These are phyloP conservation scores for Knoxia roxburghii DNA, from an alignment of 257 asterid species.

Conservation along the genomic window DNA sequence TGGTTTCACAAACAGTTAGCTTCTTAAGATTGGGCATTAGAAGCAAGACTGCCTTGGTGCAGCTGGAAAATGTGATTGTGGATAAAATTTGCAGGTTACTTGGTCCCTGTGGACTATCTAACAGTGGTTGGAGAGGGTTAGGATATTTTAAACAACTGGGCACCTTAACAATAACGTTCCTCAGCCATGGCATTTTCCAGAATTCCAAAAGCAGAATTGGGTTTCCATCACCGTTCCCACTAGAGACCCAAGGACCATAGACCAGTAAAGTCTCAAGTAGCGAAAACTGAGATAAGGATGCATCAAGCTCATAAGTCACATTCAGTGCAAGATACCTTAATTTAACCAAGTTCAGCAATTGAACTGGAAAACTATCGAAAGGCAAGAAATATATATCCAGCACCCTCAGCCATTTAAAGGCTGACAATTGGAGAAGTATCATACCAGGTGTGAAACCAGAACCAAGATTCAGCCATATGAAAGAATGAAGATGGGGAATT, in stretches of 20 bases:
- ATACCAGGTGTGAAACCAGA: background rate
- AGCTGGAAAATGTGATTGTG: slow-evolving; percentile 12
- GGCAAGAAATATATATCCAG: slow-evolving; percentile 22
- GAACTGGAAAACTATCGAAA: slow-evolving; percentile 9
- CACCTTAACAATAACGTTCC: slow-evolving; percentile 23
- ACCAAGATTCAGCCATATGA: slow-evolving; percentile 1
- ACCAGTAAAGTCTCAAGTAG: slow-evolving; percentile 31
- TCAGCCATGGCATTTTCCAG: slow-evolving; percentile 22
- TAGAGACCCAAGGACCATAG: slow-evolving; percentile 14
- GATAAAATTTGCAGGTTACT: slow-evolving; percentile 23
- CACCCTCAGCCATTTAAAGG: slow-evolving; percentile 25
- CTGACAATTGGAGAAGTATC: slow-evolving; percentile 4
- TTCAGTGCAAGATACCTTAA: background rate
- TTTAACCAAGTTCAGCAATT: background rate
- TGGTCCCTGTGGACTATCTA: background rate
- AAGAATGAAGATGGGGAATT: slow-evolving; percentile 8
- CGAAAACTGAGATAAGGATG: slow-evolving; percentile 5
- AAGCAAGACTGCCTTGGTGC: slow-evolving; percentile 17
- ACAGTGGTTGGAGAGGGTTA: background rate
- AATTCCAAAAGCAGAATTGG: background rate
- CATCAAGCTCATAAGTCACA: slow-evolving; percentile 16
- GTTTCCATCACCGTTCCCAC: background rate
- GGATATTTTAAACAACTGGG: slow-evolving; percentile 13
- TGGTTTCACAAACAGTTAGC: slow-evolving; percentile 26
- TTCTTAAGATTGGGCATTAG: slow-evolving; percentile 25